These are phyloP conservation scores for Eimeria sp. DNA, from an alignment of 169 alveolate species.

Conservation along the genomic window DNA sequence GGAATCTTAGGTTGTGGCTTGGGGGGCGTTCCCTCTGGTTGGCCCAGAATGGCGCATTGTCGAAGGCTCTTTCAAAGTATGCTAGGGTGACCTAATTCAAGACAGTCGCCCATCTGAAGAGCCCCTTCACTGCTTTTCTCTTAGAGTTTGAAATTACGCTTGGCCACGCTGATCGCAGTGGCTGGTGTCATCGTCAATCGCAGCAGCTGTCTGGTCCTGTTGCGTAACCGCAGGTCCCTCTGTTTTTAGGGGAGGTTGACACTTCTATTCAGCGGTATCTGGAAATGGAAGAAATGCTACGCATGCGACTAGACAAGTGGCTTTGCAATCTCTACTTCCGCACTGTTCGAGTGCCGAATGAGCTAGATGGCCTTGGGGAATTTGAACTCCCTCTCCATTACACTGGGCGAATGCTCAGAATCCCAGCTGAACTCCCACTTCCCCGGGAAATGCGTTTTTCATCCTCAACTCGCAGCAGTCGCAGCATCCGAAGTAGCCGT, in stretches of 20 bases:
- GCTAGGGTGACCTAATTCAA: background rate
- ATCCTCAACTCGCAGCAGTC: conserved; percentile 48
- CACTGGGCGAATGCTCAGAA: conserved; percentile 73
- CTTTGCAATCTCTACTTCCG: conserved; percentile 88
- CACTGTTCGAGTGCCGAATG: conserved; percentile 79
- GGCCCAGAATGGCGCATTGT: conserved; percentile 86
- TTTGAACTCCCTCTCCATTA: conserved; percentile 78
- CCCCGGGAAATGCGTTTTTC: conserved; percentile 3
- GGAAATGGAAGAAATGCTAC: conserved; percentile 86
- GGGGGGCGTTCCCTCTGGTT: conserved; percentile 89
- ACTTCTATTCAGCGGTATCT: conserved; percentile 83
- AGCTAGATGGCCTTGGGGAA: conserved; percentile 76
- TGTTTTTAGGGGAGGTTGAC: conserved; percentile 85
- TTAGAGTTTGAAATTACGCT: background rate
- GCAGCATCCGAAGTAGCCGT: conserved; percentile 29
- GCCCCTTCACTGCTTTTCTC: background rate
- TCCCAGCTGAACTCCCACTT: conserved; percentile 55
- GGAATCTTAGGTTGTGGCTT: conserved; percentile 73
- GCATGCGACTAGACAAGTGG: conserved; percentile 88
- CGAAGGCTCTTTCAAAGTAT: conserved; percentile 87
- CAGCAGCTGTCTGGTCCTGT: background rate
- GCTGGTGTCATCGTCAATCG: background rate
- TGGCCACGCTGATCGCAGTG: background rate
- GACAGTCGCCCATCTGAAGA: background rate
- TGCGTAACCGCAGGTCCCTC: conserved; percentile 62